Conservation (phyloP, 208 protist genomes). For the Trypanosoma brucei region DNA sequence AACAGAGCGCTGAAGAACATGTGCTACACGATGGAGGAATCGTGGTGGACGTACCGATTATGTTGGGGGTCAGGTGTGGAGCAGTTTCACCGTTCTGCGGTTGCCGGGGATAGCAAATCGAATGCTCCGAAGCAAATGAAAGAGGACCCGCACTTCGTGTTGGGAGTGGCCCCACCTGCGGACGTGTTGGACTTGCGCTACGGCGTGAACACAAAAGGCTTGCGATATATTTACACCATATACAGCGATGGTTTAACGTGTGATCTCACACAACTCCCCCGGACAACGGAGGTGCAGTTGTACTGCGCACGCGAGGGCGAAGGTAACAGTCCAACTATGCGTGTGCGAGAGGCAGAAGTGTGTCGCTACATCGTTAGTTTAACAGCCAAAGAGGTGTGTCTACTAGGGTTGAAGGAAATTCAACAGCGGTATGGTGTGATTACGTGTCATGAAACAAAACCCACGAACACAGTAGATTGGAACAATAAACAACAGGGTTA, state of each 20-base stretch:
- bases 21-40: slow-evolving; percentile 12
- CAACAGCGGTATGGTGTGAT: slow-evolving; percentile 22
- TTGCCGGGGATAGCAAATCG: background rate
- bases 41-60: slow-evolving; percentile 38
- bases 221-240: slow-evolving; percentile 16
- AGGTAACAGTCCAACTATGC: background rate
- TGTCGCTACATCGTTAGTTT: slow-evolving; percentile 46
- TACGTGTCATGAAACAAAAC: slow-evolving; percentile 17
- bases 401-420: slow-evolving; percentile 24
- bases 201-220: slow-evolving; percentile 10
- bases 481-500: too few relatives aligned
- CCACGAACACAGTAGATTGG: background rate
- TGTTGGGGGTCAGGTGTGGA: slow-evolving; percentile 30
- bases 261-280: slow-evolving; percentile 19
- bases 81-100: slow-evolving; percentile 22
- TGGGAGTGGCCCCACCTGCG: slow-evolving; percentile 4
- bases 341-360: slow-evolving; percentile 24
- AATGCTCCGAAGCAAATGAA: background rate
- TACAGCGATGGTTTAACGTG: slow-evolving; percentile 20
- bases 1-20: background rate
- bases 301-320: slow-evolving; percentile 16
- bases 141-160: background rate
- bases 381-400: slow-evolving; percentile 16
- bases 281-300: slow-evolving; percentile 26
- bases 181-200: slow-evolving; percentile 5